Conservation (phyloP, 345 rosid species). For the Acer campestre region DNA sequence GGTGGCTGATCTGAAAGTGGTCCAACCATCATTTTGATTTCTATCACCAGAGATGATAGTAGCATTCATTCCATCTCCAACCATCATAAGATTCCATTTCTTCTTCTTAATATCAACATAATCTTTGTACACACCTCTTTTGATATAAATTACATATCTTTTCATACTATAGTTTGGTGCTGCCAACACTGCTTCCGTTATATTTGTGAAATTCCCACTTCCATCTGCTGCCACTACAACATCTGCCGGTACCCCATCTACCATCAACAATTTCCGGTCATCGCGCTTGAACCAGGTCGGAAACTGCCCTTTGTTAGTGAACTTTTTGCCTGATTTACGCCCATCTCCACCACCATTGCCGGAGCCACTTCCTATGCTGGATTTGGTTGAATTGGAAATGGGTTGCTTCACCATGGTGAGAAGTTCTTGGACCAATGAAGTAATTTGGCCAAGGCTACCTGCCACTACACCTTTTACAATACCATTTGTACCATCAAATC, state of each 20-base stretch:
- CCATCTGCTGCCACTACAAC: conserved; percentile 78
- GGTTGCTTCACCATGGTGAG: conserved; percentile 52
- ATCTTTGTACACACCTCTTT: conserved; percentile 70
- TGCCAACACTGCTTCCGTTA: conserved; percentile 66
- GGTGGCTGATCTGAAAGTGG: conserved; percentile 88
- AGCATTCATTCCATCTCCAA: conserved; percentile 70
- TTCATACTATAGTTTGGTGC: conserved; percentile 57
- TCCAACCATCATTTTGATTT: conserved; percentile 72
- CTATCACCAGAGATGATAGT: conserved; percentile 70
- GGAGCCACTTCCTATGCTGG: neutral
- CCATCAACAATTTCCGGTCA: conserved; percentile 54
- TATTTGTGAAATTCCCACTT: conserved; percentile 60
- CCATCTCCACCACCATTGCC: neutral
- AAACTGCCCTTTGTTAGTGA: conserved; percentile 27
- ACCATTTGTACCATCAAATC: conserved; percentile 64
- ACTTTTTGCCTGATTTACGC: neutral
- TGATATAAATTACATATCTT: conserved; percentile 60
- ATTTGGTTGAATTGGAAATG: conserved; percentile 22
- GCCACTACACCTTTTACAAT: conserved; percentile 48
- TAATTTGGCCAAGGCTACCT: conserved; percentile 55
- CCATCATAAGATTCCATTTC: conserved; percentile 80
- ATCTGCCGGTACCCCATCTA: conserved; percentile 42
- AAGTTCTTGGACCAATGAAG: conserved; percentile 48
- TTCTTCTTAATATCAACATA: conserved; percentile 77
- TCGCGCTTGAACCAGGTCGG: conserved; percentile 64